Conservation (phyloP, 352 stramenopile genomes). For the Albugo laibachii region DNA sequence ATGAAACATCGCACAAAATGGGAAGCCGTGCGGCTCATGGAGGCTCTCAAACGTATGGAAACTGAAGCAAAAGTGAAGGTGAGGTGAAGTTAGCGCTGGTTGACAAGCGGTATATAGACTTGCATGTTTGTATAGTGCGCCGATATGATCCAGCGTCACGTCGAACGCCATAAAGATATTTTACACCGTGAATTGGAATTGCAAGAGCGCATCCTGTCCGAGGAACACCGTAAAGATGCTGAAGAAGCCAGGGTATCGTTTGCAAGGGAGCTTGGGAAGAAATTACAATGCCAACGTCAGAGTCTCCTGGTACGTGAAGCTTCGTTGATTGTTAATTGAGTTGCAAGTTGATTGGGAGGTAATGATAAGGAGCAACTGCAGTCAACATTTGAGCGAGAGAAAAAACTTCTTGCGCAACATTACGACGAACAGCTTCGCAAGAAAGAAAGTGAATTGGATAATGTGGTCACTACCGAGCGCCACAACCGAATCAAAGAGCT, state of each 20-base stretch:
- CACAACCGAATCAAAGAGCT: constrained; percentile 41
- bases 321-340: neutral
- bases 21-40: constrained; percentile 51
- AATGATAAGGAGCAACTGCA: neutral
- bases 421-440: constrained; percentile 33
- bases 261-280: neutral
- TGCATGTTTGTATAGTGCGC: constrained; percentile 12
- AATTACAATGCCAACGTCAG: neutral
- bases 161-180: constrained; percentile 53
- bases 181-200: constrained; percentile 51
- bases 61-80: constrained; percentile 57
- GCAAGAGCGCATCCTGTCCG: constrained; percentile 42
- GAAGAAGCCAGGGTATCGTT: neutral
- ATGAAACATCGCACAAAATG: constrained; percentile 80
- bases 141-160: constrained; percentile 37
- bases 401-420: constrained; percentile 27
- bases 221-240: constrained; percentile 29
- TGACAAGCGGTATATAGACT: neutral
- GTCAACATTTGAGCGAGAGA: constrained; percentile 10
- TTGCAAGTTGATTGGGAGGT: neutral
- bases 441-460: constrained; percentile 31
- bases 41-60: constrained; percentile 59
- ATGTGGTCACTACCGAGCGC: constrained; percentile 34
- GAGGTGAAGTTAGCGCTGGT: neutral
- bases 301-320: neutral